Conservation (phyloP, 75 land plant genomes). For the Adiantum capillusveneris region DNA sequence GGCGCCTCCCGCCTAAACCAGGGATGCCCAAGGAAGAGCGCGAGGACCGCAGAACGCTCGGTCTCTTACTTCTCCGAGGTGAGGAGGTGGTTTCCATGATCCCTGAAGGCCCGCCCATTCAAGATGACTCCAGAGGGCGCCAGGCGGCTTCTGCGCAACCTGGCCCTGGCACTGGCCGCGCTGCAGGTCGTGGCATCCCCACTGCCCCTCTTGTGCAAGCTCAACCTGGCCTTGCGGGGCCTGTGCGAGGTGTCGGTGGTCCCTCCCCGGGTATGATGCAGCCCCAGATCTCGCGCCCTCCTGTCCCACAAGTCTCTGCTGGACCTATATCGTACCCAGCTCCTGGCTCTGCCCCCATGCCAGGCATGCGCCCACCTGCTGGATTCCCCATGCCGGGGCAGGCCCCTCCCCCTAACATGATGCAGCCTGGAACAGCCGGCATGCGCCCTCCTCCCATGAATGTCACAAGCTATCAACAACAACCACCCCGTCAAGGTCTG, state of each 20-base stretch:
- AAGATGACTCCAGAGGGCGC: conserved; percentile 55
- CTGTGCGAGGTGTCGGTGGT: conserved; percentile 84
- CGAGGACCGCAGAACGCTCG: conserved; percentile 84
- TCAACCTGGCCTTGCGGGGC: conserved; percentile 86
- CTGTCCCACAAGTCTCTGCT: conserved; percentile 50
- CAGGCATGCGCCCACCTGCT: conserved; percentile 51
- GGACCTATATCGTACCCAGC: conserved; percentile 65
- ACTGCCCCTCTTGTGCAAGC: conserved; percentile 74
- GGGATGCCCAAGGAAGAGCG: conserved; percentile 41
- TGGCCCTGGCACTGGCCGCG: conserved; percentile 86
- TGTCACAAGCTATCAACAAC: conserved; percentile 1
- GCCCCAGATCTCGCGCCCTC: conserved; percentile 76
- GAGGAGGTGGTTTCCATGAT: conserved; percentile 97
- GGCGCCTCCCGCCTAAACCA: conserved; percentile 52
- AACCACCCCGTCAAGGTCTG: conserved; percentile 17
- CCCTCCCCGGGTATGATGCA: conserved; percentile 98
- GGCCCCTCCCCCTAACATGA: conserved; percentile 7
- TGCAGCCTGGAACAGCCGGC: conserved; percentile 25
- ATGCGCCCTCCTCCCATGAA: conserved; percentile 38
- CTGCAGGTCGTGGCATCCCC: conserved; percentile 83
- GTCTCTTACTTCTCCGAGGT: conserved; percentile 87
- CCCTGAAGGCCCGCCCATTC: conserved; percentile 89
- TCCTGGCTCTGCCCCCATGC: conserved; percentile 16
- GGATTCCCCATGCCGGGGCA: conserved; percentile 32
- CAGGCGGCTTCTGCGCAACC: conserved; percentile 43